Evolutionary conservation across 129 eudicot species (phyloP).

Genomic region (Ambrosia artemisiifolia): DNA sequence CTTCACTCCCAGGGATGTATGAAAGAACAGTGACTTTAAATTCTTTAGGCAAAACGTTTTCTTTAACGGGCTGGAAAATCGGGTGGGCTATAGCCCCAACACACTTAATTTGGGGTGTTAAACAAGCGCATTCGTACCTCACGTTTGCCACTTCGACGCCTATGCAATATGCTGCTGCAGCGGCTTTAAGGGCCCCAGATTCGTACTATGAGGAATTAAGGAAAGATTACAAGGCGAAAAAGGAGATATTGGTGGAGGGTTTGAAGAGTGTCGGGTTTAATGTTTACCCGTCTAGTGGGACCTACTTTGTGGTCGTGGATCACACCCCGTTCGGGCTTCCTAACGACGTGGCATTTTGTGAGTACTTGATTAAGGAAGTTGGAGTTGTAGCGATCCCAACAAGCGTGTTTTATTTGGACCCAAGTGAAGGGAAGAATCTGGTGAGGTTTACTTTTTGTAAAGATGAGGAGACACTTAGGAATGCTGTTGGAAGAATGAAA

Average conservation of each 20-base stretch:
- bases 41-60: conserved; percentile 91
- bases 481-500: conserved; percentile 91
- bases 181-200: conserved; percentile 72
- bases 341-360: conserved; percentile 83
- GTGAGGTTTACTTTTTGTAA: conserved; percentile 96
- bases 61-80: conserved; percentile 95
- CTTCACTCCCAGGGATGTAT: conserved; percentile 96
- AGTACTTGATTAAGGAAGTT: conserved; percentile 89
- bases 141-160: conserved; percentile 97
- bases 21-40: conserved; percentile 86
- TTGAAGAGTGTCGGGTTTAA: conserved; percentile 77
- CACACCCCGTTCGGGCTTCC: conserved; percentile 80
- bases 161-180: conserved; percentile 81
- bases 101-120: conserved; percentile 85
- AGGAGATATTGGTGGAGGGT: conserved; percentile 79
- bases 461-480: conserved; percentile 83
- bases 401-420: conserved; percentile 84
- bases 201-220: conserved; percentile 68
- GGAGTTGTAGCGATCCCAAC: conserved; percentile 99
- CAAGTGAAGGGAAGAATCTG: conserved; percentile 86
- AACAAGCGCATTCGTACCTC: conserved; percentile 91
- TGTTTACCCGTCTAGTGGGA: conserved; percentile 91
- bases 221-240: conserved; percentile 69
- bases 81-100: conserved; percentile 99
- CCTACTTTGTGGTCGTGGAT: conserved; percentile 93